phyloP scores from a whole-genome alignment of 352 stramenopile genomes.

The Pythium aquatile region DNA sequence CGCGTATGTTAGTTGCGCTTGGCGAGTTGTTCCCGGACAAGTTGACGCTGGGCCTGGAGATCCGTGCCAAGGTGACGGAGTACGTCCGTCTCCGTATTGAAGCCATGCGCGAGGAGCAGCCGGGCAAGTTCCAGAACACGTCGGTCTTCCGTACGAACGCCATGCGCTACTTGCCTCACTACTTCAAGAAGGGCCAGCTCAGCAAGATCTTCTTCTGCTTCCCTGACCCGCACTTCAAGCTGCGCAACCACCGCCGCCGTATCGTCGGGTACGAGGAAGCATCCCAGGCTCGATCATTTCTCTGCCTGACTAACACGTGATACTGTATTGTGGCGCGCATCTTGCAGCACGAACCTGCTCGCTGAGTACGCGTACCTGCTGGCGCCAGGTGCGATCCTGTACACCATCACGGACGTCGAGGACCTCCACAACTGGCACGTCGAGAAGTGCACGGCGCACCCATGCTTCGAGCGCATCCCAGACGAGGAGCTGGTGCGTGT shows the following conservation, averaged over 20 bases:
- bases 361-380: constrained; percentile 98
- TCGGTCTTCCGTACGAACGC: constrained; percentile 95
- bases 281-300: no score
- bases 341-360: constrained; percentile 90
- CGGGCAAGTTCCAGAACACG: constrained; percentile 92
- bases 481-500: constrained; percentile 79
- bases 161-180: constrained; percentile 92
- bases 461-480: constrained; percentile 90
- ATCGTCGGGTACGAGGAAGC: constrained; percentile 86
- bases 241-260: constrained; percentile 94
- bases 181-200: constrained; percentile 86
- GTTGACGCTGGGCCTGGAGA: constrained; percentile 96
- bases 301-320: no score
- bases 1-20: constrained; percentile 77
- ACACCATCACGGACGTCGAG: constrained; percentile 99
- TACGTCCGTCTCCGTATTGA: constrained; percentile 92
- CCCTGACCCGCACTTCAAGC: constrained; percentile 99
- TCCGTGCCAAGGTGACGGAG: constrained; percentile 94
- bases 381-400: constrained; percentile 90
- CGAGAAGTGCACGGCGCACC: constrained; percentile 92
- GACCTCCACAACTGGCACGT: constrained; percentile 98
- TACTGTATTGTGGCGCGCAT: no score
- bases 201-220: constrained; percentile 99
- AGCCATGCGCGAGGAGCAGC: constrained; percentile 75
- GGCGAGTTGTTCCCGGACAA: constrained; percentile 91